Evolutionary conservation across 2,329 filamentous ascomycete genomes (phyloP).

Genomic region (Apiospora phragmitis): DNA sequence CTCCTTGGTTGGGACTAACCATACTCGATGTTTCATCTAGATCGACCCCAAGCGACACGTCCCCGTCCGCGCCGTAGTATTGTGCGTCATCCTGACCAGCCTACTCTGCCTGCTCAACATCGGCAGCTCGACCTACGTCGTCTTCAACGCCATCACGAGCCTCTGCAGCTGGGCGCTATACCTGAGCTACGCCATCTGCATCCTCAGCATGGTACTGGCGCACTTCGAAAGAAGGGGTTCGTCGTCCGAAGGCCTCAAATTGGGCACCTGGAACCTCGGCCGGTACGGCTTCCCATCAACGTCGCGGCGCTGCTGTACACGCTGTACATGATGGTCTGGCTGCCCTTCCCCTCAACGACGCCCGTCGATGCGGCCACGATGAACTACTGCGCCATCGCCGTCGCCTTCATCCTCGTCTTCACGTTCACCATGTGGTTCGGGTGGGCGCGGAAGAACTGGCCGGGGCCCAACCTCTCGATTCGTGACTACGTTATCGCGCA

Average conservation of each 20-base stretch:
- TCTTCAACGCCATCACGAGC: constrained; percentile 39
- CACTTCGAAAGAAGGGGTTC: constrained; percentile 25
- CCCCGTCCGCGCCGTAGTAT: constrained; percentile 37
- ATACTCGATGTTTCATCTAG: background rate
- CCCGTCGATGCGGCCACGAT: constrained; percentile 37
- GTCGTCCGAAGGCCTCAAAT: no score
- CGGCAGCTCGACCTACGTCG: constrained; percentile 33
- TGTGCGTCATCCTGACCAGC: constrained; percentile 31
- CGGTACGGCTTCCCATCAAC: constrained; percentile 32
- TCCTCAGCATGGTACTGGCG: constrained; percentile 36
- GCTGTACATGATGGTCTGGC: constrained; percentile 30
- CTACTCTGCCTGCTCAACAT: constrained; percentile 39
- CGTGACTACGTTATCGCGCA: background rate
- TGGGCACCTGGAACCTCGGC: constrained; percentile 34
- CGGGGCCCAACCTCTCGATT: background rate
- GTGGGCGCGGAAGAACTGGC: background rate
- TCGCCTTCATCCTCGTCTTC: background rate
- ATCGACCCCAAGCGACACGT: constrained; percentile 27
- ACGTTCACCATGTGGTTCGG: background rate
- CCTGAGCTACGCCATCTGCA: constrained; percentile 38
- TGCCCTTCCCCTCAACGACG: constrained; percentile 34
- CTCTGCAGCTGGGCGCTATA: constrained; percentile 39
- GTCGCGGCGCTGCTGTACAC: constrained; percentile 35
- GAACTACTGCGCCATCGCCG: constrained; percentile 30
- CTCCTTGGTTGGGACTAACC: background rate